Evolutionary conservation across 2,329 filamentous ascomycete species (phyloP).

Genomic region (Aspergillus pseudoviridinutans): DNA sequence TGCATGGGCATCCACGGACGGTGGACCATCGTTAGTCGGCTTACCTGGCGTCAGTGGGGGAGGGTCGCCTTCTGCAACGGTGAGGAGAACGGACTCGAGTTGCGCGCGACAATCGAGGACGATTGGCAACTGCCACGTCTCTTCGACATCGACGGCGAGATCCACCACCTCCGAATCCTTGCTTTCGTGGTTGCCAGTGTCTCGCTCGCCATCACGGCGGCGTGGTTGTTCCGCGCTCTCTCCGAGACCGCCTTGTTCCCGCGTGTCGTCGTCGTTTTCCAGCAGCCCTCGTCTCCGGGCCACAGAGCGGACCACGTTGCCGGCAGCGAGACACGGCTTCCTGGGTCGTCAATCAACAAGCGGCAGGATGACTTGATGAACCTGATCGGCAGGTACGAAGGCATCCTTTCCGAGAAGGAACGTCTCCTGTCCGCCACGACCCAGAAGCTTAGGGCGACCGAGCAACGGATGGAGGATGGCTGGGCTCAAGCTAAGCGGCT

Average conservation of each 20-base stretch:
- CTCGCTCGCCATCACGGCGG: background rate
- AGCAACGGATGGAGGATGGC: constrained; percentile 2
- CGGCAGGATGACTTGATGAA: background rate
- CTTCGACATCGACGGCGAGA: constrained; percentile 5
- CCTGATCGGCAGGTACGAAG: constrained; percentile 4
- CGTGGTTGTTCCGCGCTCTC: background rate
- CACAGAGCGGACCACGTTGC: background rate
- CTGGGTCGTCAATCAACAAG: background rate
- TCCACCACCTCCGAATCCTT: constrained; percentile 5
- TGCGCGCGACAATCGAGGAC: constrained; percentile 4
- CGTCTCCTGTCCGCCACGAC: background rate
- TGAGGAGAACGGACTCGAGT: constrained; percentile 7
- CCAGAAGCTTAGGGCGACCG: constrained; percentile 5
- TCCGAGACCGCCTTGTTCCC: background rate
- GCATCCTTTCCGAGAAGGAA: constrained; percentile 1
- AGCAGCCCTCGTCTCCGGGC: background rate
- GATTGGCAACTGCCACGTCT: background rate
- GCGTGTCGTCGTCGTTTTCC: background rate
- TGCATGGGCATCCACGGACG: constrained; percentile 2
- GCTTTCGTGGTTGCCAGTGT: constrained; percentile 1
- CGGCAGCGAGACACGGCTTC: background rate
- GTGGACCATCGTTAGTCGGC: background rate
- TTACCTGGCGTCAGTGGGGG: background rate
- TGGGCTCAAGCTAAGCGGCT: constrained; percentile 1
- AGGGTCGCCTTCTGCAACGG: constrained; percentile 9